Evolutionary conservation across 2,329 filamentous ascomycete species (phyloP).

Genomic region (Epicoccum nigrum): DNA sequence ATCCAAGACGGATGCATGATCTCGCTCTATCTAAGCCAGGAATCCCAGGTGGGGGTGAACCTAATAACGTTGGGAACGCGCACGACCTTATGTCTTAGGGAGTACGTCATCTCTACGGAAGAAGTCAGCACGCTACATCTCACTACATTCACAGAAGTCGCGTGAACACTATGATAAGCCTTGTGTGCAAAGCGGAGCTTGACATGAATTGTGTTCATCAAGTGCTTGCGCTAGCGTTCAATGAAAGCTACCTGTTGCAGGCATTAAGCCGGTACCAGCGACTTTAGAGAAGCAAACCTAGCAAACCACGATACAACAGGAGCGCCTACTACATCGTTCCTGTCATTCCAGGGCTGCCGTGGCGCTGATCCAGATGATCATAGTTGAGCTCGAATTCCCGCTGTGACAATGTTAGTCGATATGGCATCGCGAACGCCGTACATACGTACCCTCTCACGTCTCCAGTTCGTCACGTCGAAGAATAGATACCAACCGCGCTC

Average conservation of each 20-base stretch:
- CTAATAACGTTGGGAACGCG: too few species aligned
- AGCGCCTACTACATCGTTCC: constrained; percentile 28
- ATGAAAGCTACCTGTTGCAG: neutral
- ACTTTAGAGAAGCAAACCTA: neutral
- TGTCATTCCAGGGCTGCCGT: constrained; percentile 43
- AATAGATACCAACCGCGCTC: constrained; percentile 62
- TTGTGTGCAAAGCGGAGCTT: neutral
- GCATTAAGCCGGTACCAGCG: neutral
- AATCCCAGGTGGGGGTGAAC: too few species aligned
- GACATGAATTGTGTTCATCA: neutral
- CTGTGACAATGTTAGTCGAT: constrained; percentile 37
- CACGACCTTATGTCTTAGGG: too few species aligned
- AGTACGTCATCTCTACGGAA: too few species aligned
- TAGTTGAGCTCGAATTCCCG: constrained; percentile 60
- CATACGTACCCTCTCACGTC: constrained; percentile 54
- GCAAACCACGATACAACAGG: neutral
- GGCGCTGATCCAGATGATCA: constrained; percentile 56
- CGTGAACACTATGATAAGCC: too few species aligned
- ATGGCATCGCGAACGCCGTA: neutral
- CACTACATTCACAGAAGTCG: too few species aligned
- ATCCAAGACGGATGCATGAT: neutral
- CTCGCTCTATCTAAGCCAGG: too few species aligned
- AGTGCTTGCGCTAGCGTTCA: neutral
- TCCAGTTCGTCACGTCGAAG: constrained; percentile 61
- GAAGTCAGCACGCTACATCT: too few species aligned